Evolutionary conservation across 257 asterid genomes (phyloP), one percentile per base, ranked within the genome.

Genomic region (Anisodus tanguticus): DNA sequence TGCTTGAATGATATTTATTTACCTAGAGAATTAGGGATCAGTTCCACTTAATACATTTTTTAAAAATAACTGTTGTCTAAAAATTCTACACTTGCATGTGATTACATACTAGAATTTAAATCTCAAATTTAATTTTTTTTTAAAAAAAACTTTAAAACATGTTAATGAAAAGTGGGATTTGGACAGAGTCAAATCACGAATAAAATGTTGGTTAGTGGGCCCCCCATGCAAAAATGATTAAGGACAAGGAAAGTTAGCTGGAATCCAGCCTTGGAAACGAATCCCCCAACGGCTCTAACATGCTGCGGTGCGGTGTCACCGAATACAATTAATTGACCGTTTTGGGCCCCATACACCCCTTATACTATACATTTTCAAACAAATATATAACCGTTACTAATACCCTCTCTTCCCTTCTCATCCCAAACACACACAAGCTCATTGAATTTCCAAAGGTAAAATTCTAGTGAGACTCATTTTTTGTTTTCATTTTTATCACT

Each of bases 251-350:
- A 72, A 9, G 51, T 57, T 80, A 84, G 93, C 94, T 92, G 93
- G 90, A 86, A 43, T 86, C 85, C 93, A 90, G 92, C 57, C 88
- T 85, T 80, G 81, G 37, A 45, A 87, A 88, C 82, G 90, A 92
- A 85, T 86, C 91, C 84, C 86, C 43, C 80, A 93, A 93, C 97
- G 97, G 97, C 97, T 92, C 91, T 88, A 88, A 90, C 93, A 83
- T 72, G 80, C 41, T 72, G 80, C 80, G 39, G 59, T 89, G 92
- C 89, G 84, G 82, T 90, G 93, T 82, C 92, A 89, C 77, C 92
- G 84, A 62, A 86, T 59, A 19, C 4, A 88, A 55, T 74, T 11
- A 11, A 74, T 19, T 86, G 97, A 91, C 95, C 97, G 97, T 93
- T 93, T 94, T 89, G 93, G 97, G 89, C 85, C 84, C 81, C 71